Evolutionary conservation across 257 asterid species (phyloP), one percentile per base, ranked within the genome.

Genomic region (Buddleja alternifolia): DNA sequence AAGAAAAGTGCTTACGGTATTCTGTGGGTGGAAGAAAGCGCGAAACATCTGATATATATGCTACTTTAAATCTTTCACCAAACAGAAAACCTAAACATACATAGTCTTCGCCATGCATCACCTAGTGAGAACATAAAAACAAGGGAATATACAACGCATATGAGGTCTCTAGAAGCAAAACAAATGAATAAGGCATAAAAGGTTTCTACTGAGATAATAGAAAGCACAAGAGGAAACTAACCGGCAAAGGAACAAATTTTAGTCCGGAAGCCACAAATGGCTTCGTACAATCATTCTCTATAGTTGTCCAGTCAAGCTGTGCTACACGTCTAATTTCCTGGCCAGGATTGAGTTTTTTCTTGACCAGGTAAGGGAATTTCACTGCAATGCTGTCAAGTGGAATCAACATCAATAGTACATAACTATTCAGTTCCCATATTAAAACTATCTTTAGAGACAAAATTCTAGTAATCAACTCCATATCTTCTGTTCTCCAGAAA

Each of bases 31-130:
- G 92, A 81, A 87, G 83, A 74, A 94, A 77, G 69, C 97, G 96
- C 39, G 96, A 90, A 82, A 89, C 74, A 50, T 90, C 97, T 42
- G 99, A 94, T 82, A 94, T 76, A 73, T 89, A 94, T 56, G 96
- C 99, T 50, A 90, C 87, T 86, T 78, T 85, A 83, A 62, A 81
- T 63, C 79, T 84, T 84, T 80, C 81, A 62, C 97, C 99, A 73
- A 94, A 94, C 63, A 87, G 85, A 84, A 94, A 94, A 51, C 97
- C 97, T 58, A 91, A 73, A 77, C 96, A 89, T 41, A 85, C 81
- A 69, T 94, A 94, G 78, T 94, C 99, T 81, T 94, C 96, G 44
- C 99, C 99, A 63, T 94, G 99, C 99, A 94, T 94, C 78, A 94
- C 99, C 99, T 94, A 68, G 57, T 68, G 76, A 69, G 52, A 61